phyloP scores from a whole-genome alignment of 345 rosid genomes.

The Dimocarpus longan region DNA sequence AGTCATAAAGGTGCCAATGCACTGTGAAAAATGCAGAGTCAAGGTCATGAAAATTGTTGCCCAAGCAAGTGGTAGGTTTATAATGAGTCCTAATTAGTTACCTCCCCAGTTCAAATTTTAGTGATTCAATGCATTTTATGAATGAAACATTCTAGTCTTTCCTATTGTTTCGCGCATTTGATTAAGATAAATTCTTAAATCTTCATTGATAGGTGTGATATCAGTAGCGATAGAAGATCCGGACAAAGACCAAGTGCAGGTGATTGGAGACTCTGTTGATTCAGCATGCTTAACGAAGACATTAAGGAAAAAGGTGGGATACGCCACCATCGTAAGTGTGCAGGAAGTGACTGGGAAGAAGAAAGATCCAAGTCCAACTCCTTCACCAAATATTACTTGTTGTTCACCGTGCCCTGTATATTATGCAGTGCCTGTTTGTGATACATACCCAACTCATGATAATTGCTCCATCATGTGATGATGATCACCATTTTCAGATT shows the following conservation, averaged over 20 bases:
- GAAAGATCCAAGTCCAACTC: neutral
- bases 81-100: too few species aligned
- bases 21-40: neutral
- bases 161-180: too few species aligned
- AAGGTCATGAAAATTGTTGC: constrained; percentile 24
- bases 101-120: too few species aligned
- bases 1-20: constrained; percentile 15
- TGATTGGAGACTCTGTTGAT: constrained; percentile 3
- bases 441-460: neutral
- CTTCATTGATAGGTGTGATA: too few species aligned
- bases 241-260: neutral
- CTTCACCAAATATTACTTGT: neutral
- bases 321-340: neutral
- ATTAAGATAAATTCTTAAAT: too few species aligned
- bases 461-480: neutral
- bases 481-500: too few species aligned
- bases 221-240: neutral
- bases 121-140: too few species aligned
- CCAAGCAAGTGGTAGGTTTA: constrained; percentile 1
- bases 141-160: too few species aligned
- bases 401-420: neutral
- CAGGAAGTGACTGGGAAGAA: neutral
- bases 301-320: neutral
- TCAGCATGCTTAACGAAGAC: neutral
- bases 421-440: neutral